Conservation (phyloP, 306 rosid genomes). For the Bauhinia variegata region DNA sequence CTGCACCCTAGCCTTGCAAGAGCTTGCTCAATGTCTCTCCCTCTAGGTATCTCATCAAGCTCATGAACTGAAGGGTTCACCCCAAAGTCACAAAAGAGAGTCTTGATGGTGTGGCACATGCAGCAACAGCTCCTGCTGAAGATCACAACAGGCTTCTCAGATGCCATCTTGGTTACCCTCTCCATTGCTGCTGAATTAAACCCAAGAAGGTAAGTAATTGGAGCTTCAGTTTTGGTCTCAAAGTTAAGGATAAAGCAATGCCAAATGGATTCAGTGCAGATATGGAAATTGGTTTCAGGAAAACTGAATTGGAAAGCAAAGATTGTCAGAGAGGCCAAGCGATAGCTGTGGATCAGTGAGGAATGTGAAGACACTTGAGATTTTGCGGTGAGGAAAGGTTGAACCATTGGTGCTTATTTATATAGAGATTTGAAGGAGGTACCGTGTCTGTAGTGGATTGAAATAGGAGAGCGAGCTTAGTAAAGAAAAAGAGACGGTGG, state of each 20-base stretch:
- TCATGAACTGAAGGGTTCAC: conserved; percentile 85
- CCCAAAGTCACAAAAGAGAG: conserved; percentile 79
- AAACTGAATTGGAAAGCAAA: conserved; percentile 8
- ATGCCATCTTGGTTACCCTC: conserved; percentile 66
- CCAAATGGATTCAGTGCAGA: conserved; percentile 15
- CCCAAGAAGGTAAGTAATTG: background rate
- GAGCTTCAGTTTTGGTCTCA: too few species aligned
- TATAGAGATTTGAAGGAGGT: conserved; percentile 54
- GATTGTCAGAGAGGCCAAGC: background rate
- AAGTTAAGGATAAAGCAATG: conserved; percentile 29
- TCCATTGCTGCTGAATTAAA: conserved; percentile 52
- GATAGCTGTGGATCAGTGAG: conserved; percentile 3
- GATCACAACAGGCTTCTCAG: conserved; percentile 92
- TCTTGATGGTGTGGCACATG: conserved; percentile 86
- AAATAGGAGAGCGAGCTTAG: conserved; percentile 11
- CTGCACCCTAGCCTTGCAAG: conserved; percentile 65
- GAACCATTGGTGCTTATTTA: conserved; percentile 37
- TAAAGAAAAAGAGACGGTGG: conserved; percentile 21
- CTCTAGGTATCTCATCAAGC: conserved; percentile 82
- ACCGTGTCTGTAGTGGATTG: conserved; percentile 22
- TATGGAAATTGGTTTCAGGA: conserved; percentile 9
- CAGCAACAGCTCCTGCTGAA: conserved; percentile 92
- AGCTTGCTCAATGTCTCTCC: conserved; percentile 89
- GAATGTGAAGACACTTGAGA: conserved; percentile 1
- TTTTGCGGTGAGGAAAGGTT: conserved; percentile 42